Evolutionary conservation across 2,329 filamentous ascomycete genomes (phyloP), one percentile per base, ranked within the genome.

Genomic region (Akanthomyces uredinophilus): DNA sequence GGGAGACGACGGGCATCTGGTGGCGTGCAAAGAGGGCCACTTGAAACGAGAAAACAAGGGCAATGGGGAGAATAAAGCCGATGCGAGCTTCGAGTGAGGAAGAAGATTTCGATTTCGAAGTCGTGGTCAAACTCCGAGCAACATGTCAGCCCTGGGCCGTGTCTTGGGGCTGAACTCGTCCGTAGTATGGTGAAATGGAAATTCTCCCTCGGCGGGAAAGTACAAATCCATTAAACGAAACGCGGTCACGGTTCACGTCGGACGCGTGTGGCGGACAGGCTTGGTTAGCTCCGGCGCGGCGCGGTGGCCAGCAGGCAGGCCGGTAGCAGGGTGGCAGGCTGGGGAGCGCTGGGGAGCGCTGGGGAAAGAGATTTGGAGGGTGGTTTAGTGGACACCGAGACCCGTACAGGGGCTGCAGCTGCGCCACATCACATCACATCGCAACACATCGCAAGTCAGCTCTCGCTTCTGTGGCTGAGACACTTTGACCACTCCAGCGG

Each of bases 171-270:
- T 46, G 20, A 5, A 14, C 24, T 10, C 24, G 47, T 32, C 24
- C 24, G 47, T 32, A 27, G 49, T 52, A 52, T 52, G 59, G 50
- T 20, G 22, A 49, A 52, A 61, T 55, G 59, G 59, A 61, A 39
- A 47, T 61, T 60, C 50, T 35, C 50, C 58, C 49, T 54, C 18
- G 24, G 49, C 29, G 58, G 54, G 46, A 51, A 29, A 54, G 51
- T 29, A 8, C 35, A 52, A 62, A 62, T 52, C 60, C 60, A 62
- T 62, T 62, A 65, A 61, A 66, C 64, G 65, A 64, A 61, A 66
- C 65, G 65, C 65, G 65, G 62, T 54, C 65, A 62, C 64, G 63
- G 47, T 63, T 53, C 63, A 66, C 64, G 65, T 64, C 49, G 62
- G 46, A 62, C 63, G 64, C 63, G 62, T 65, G 60, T 63, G 53